Evolutionary conservation across 495 filamentous ascomycete genomes (phyloP), one percentile per base, ranked within the genome.

Genomic region (Corynascus novoguineensis): DNA sequence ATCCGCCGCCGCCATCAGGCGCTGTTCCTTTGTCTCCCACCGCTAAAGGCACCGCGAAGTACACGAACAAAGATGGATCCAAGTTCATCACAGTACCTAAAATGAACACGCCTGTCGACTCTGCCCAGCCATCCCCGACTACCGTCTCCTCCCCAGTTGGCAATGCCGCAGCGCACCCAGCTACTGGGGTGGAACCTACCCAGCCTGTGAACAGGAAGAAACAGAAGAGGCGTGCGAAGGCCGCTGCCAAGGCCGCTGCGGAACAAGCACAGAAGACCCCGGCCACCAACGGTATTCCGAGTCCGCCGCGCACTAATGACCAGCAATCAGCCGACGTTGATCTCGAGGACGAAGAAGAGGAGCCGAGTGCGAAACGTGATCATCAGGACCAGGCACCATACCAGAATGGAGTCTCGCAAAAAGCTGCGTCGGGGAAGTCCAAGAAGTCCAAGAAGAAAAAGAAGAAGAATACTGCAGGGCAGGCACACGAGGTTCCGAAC

Each of bases 181-280:
- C 64, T 17, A 61, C 67, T 34, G 32, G 71, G 67, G 53, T 60
- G n/a, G 73, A 65, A 53, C 60, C 73, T 5, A 58, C 66, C 31
- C 69, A 78, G 48, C 61, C 70, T 4, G 87, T 92, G 40, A 96
- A 96, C 72, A 83, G 88, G 66, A 96, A 96, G 74, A 96, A 96
- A 71, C 87, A 92, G 69, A 95, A 95, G 72, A 82, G 87, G 29
- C 83, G 87, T 59, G 78, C 84, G 55, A 92, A 92, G 70, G 87
- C 87, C 46, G 88, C 88, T 38, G 82, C 86, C 17, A 80, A 85
- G 55, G 86, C 83, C 50, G 83, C 73, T n/a, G 74, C 75, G 38
- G 64, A 71, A 55, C 62, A 61, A 46, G 58, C 57, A 2, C 64
- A 63, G 45, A 66, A 49, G 34, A 57, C 50, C 19, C 64, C 64